phyloP scores from a whole-genome alignment of 805 yeast species.

The Hanseniaspora mollemarum region DNA sequence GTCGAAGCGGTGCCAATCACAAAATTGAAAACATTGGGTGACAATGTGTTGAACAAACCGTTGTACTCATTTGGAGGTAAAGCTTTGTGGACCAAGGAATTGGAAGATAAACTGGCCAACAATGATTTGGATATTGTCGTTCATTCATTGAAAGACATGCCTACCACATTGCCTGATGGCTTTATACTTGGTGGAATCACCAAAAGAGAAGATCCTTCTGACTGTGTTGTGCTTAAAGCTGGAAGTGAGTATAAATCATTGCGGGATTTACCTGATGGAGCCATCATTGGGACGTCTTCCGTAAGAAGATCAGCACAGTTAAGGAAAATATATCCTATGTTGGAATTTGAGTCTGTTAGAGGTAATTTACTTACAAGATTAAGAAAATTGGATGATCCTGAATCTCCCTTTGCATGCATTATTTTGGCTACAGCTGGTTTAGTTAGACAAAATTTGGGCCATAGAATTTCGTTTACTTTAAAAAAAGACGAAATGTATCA shows the following conservation, averaged over 20 bases:
- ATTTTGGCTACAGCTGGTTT: constrained; percentile 91
- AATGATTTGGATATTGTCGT: constrained; percentile 78
- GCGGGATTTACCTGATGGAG: constrained; percentile 68
- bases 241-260: constrained; percentile 54
- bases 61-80: constrained; percentile 93
- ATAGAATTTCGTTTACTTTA: constrained; percentile 62
- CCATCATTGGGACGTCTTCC: constrained; percentile 89
- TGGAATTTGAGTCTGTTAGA: constrained; percentile 71
- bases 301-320: constrained; percentile 89
- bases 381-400: constrained; percentile 62
- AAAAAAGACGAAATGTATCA: constrained; percentile 75
- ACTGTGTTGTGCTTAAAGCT: constrained; percentile 68
- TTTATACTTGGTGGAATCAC: constrained; percentile 82
- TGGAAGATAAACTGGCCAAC: constrained; percentile 63
- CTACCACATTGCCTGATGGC: constrained; percentile 80
- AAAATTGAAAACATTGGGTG: constrained; percentile 81
- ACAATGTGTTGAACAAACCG: constrained; percentile 73
- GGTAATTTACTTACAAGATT: constrained; percentile 78
- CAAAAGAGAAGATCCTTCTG: constrained; percentile 84
- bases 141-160: constrained; percentile 87
- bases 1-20: constrained; percentile 55
- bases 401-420: constrained; percentile 55
- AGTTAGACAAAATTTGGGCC: constrained; percentile 55
- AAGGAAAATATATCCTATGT: constrained; percentile 61
- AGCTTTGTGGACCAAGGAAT: constrained; percentile 89